Base-by-base conservation (phyloP, 345 rosid genomes). In the Eucalyptus tenuipes region DNA sequence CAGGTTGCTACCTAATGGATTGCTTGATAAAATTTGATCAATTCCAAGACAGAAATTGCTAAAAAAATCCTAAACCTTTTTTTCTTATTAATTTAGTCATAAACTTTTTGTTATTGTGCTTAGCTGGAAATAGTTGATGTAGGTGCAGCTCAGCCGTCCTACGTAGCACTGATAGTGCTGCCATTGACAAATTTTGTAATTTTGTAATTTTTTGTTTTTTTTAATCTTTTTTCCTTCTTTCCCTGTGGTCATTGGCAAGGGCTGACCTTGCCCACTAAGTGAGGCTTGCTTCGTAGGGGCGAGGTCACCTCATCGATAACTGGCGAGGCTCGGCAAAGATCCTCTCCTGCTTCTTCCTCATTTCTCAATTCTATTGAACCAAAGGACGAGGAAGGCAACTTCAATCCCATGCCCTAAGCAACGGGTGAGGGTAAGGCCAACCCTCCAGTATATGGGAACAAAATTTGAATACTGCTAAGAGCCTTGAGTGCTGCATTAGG, bases 401-500 rank as follows among this genome's bases (percentile, higher is more conserved):
- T 97, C 94, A 95, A 68, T 86, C 99, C 97, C 96, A 97, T 97
- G 89, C 94, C 94, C 81, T 95, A 97, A 71, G 99, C 98, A 87
- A 98, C 93, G 88, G 95, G 89, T 55, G 61, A 55, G 61, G 61
- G 13, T 24, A 13, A 55, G 61, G 12, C 61, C 27, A 24, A 55
- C 61, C 96, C 44, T 91, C 94, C 50, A 96, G 94, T 88, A 94
- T 89, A 93, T 85, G 89, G 89, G 91, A 97, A 96, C 40, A 98
- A 93, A 91, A 94, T 93, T 24, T 85, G 90, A 89, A 96, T 93
- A 81, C 50, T 88, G 85, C 93, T 92, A 88, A 25, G 90, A 49
- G 98, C 99, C 93, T 96, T 97, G 59, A 91, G 91, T 75, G 99
- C 97, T 97, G 94, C 94, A 93, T 57, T 88, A 89, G 81, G 64